Percentiles rank a stretch among this genome's conserved stretches.
Evolutionary conservation across 2,329 filamentous ascomycete genomes (phyloP).

Genomic region (Neopestalotiopsis rosae): DNA sequence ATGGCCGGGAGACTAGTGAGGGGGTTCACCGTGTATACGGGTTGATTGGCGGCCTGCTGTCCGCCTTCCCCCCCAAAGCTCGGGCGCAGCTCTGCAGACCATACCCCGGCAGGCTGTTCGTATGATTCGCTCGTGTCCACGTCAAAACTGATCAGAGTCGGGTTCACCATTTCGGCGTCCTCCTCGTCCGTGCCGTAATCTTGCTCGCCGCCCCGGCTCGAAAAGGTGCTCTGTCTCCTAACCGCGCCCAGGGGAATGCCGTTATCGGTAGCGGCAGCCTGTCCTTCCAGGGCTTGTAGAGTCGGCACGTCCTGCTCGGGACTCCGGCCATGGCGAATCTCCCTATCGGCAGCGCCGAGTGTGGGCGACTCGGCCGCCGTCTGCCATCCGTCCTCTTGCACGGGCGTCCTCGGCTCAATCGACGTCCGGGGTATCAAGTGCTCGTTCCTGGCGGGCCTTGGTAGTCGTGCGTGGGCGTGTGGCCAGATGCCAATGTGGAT

Average conservation of each 20-base stretch:
- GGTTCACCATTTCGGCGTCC: constrained; percentile 58
- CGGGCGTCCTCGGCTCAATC: constrained; percentile 8
- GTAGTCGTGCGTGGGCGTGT: constrained; percentile 45
- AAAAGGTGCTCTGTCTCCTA: constrained; percentile 52
- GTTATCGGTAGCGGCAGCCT: constrained; percentile 30
- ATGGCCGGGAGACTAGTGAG: constrained; percentile 56
- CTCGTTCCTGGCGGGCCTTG: constrained; percentile 32
- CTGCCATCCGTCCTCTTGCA: constrained; percentile 25
- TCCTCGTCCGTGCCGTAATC: constrained; percentile 63
- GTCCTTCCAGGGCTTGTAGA: constrained; percentile 36
- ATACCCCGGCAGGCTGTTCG: constrained; percentile 56
- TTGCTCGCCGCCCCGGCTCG: constrained; percentile 48
- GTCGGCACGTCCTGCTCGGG: constrained; percentile 29
- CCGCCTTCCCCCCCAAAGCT: constrained; percentile 43
- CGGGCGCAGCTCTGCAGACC: constrained; percentile 64
- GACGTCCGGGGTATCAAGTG: constrained; percentile 14
- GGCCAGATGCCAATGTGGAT: constrained; percentile 44
- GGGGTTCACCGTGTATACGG: constrained; percentile 51
- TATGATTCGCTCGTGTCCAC: constrained; percentile 62
- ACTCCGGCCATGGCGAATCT: constrained; percentile 32
- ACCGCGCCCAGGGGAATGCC: constrained; percentile 37
- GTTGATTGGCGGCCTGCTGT: constrained; percentile 37
- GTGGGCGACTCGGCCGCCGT: constrained; percentile 36
- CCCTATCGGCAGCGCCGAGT: constrained; percentile 35
- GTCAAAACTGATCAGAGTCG: constrained; percentile 66